Conservation (phyloP, 305 asterid genomes). For the Fraxinus angustifolia region DNA sequence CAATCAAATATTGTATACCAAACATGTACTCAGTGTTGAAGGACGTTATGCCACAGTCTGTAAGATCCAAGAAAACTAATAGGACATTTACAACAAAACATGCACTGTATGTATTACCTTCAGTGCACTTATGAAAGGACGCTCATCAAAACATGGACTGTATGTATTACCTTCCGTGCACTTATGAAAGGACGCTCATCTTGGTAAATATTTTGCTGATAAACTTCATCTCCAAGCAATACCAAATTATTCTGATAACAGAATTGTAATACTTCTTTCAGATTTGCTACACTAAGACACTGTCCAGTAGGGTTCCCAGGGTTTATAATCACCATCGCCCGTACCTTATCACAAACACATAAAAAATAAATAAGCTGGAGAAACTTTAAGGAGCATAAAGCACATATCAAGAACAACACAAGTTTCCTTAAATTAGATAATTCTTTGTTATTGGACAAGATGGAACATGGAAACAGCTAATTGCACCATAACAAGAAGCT, state of each 20-base stretch:
- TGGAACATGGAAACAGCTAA: neutral
- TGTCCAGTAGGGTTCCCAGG: constrained; percentile 99
- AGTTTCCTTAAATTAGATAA: neutral
- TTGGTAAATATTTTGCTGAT: constrained; percentile 97
- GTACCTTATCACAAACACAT: constrained; percentile 51
- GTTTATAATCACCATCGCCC: constrained; percentile 99
- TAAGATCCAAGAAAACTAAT: constrained; percentile 7
- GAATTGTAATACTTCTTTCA: constrained; percentile 57
- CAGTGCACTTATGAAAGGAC: constrained; percentile 82
- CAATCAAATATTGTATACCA: neutral
- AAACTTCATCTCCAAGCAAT: constrained; percentile 94
- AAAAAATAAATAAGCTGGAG: neutral
- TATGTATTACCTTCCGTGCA: constrained; percentile 64
- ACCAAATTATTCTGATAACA: constrained; percentile 83
- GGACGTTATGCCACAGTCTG: constrained; percentile 2
- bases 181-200: constrained; percentile 96
- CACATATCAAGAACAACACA: neutral
- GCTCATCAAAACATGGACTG: constrained; percentile 43
- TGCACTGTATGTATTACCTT: constrained; percentile 48
- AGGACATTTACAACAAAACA: constrained; percentile 5
- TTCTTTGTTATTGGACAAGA: neutral
- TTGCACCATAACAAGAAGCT: neutral
- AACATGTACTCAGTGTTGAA: neutral
- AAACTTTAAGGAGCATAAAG: neutral
- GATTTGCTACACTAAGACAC: constrained; percentile 85